These are phyloP conservation scores for Roridomyces roridus DNA, from an alignment of 768 basidiomycete genomes.

Conservation along the genomic window DNA sequence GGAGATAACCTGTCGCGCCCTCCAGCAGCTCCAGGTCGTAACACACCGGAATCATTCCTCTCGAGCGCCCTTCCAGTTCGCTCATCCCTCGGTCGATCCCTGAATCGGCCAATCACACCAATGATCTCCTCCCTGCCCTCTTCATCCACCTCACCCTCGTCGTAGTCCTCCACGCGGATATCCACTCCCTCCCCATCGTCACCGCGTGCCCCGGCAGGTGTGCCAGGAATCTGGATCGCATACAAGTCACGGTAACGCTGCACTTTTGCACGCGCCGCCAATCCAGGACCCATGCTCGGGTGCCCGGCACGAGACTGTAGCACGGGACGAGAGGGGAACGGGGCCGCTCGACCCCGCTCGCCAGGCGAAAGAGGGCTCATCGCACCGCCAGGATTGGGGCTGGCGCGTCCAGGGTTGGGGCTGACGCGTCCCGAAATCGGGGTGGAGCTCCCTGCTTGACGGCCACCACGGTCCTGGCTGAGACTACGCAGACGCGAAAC, in stretches of 20 bases:
- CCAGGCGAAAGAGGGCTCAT: slow-evolving; percentile 5
- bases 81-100: slow-evolving; percentile 27
- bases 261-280: slow-evolving; percentile 35
- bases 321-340: slow-evolving; percentile 58
- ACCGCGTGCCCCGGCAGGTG: slow-evolving; percentile 12
- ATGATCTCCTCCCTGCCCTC: slow-evolving; percentile 39
- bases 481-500: slow-evolving; percentile 15
- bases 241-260: slow-evolving; percentile 39
- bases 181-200: slow-evolving; percentile 12
- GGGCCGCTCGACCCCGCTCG: slow-evolving; percentile 53
- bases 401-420: not conserved
- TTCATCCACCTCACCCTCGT: slow-evolving; percentile 30
- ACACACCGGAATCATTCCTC: slow-evolving; percentile 33
- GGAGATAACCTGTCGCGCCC: not conserved
- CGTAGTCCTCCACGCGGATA: slow-evolving; percentile 29
- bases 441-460: not conserved
- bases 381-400: slow-evolving; percentile 6
- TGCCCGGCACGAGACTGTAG: slow-evolving; percentile 26
- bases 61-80: slow-evolving; percentile 30
- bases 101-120: slow-evolving; percentile 47
- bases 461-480: slow-evolving; percentile 17
- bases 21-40: slow-evolving; percentile 6
- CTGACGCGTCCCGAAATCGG: not conserved
- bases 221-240: slow-evolving; percentile 27
- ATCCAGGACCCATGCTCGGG: slow-evolving; percentile 28